phyloP scores from a whole-genome alignment of 371 early-diverging fungal genomes.

The Mortierella sp. region DNA sequence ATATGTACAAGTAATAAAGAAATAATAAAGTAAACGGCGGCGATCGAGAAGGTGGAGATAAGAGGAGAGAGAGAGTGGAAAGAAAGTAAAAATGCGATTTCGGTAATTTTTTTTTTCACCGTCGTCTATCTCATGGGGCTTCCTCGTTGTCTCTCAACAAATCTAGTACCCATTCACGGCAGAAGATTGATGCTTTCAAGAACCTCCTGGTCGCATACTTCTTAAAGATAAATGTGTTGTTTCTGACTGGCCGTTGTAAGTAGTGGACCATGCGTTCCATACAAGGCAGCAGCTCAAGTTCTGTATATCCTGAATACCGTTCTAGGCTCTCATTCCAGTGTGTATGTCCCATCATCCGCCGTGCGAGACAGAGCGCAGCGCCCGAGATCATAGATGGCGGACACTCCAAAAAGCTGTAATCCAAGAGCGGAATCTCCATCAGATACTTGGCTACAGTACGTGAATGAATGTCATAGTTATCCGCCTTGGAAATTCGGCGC shows the following conservation, averaged over 20 bases:
- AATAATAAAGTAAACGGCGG: too few species aligned
- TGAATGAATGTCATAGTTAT: conserved; percentile 87
- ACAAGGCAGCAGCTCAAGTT: conserved; percentile 71
- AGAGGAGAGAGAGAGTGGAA: not conserved
- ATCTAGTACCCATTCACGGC: conserved; percentile 63
- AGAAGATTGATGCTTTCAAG: conserved; percentile 84
- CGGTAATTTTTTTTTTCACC: too few species aligned
- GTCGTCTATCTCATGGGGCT: not conserved
- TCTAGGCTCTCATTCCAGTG: conserved; percentile 82
- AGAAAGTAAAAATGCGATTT: not conserved
- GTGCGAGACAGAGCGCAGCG: conserved; percentile 89
- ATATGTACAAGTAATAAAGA: conserved; percentile 15
- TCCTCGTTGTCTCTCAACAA: not conserved
- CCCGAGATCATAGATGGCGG: conserved; percentile 89
- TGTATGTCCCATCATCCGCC: conserved; percentile 85
- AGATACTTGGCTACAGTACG: conserved; percentile 96
- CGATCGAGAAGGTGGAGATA: not conserved
- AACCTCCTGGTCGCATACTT: conserved; percentile 85
- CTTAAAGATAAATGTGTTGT: conserved; percentile 76
- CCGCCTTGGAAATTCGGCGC: conserved; percentile 90
- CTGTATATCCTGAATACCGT: conserved; percentile 83
- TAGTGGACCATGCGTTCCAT: conserved; percentile 78
- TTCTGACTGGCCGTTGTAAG: conserved; percentile 63
- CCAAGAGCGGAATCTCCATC: conserved; percentile 94
- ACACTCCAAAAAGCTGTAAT: conserved; percentile 82